phyloP scores from a whole-genome alignment of 1,139 yeast genomes.

The Blastobotrys raffinosifermentans region DNA sequence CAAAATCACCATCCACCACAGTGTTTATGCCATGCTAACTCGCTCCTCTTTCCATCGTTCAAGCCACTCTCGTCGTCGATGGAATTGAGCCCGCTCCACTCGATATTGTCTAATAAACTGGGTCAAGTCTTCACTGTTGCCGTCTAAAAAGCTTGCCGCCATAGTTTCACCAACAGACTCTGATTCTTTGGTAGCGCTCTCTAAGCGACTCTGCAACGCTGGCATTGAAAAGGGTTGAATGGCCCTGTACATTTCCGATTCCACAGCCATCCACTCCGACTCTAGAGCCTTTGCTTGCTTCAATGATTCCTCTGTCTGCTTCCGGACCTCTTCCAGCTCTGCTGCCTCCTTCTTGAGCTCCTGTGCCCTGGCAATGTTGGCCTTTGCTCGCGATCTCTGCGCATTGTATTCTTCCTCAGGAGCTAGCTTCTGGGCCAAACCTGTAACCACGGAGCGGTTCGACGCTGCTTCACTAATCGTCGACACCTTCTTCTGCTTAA shows the following conservation, averaged over 20 bases:
- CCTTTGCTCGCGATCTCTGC: conserved; percentile 17
- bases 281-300: conserved; percentile 19
- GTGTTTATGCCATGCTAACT: conserved; percentile 38
- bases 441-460: conserved; percentile 14
- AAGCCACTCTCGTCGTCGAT: conserved; percentile 52
- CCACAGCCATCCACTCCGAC: conserved; percentile 28
- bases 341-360: conserved; percentile 15
- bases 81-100: conserved; percentile 43
- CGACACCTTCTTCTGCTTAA: conserved; percentile 3
- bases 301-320: conserved; percentile 11
- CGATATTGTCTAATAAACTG: conserved; percentile 43
- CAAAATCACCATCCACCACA: too few species aligned
- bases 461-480: conserved; percentile 15
- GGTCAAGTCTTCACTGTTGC: conserved; percentile 23
- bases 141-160: conserved; percentile 30
- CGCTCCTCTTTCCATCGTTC: conserved; percentile 63
- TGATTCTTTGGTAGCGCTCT: conserved; percentile 28
- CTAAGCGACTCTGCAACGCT: conserved; percentile 30
- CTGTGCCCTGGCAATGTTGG: conserved; percentile 19
- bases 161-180: conserved; percentile 34
- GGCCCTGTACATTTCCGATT: conserved; percentile 38
- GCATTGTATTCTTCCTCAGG: conserved; percentile 11
- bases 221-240: conserved; percentile 34
- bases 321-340: conserved; percentile 23
- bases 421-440: conserved; percentile 11